Conservation (phyloP, 441 rosid genomes). For the Omphalea diandra region DNA sequence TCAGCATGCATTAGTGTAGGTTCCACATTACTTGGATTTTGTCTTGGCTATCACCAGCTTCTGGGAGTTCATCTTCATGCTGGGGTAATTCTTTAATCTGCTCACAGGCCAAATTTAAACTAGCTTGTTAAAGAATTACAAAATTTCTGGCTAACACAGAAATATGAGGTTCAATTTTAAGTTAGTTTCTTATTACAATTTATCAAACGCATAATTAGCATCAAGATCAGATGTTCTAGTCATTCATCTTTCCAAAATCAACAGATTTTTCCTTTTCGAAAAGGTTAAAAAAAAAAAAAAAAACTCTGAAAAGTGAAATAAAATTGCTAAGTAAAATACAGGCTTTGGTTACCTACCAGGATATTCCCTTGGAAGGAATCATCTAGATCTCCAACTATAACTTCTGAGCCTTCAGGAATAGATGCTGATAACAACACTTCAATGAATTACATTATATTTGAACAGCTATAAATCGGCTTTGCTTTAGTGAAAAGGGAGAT, state of each 20-base stretch:
- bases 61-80: conserved; percentile 39
- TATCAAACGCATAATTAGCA: background rate
- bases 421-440: conserved; percentile 39
- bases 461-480: conserved; percentile 8
- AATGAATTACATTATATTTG: conserved; percentile 7
- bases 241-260: background rate
- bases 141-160: background rate
- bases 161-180: background rate
- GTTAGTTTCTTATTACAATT: background rate
- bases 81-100: conserved; percentile 64
- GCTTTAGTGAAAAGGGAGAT: background rate
- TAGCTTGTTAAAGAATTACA: conserved; percentile 13
- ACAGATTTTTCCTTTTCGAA: too few relatives aligned
- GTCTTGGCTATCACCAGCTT: conserved; percentile 34
- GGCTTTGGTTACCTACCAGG: conserved; percentile 37
- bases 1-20: conserved; percentile 9
- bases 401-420: conserved; percentile 32
- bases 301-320: background rate
- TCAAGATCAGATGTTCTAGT: background rate
- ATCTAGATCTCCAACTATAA: conserved; percentile 42
- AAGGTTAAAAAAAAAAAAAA: too few relatives aligned
- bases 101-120: conserved; percentile 5
- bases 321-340: background rate
- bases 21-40: conserved; percentile 50
- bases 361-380: conserved; percentile 51